phyloP scores from a whole-genome alignment of 2,329 filamentous ascomycete species.

The Westerdykella aurantiaca region DNA sequence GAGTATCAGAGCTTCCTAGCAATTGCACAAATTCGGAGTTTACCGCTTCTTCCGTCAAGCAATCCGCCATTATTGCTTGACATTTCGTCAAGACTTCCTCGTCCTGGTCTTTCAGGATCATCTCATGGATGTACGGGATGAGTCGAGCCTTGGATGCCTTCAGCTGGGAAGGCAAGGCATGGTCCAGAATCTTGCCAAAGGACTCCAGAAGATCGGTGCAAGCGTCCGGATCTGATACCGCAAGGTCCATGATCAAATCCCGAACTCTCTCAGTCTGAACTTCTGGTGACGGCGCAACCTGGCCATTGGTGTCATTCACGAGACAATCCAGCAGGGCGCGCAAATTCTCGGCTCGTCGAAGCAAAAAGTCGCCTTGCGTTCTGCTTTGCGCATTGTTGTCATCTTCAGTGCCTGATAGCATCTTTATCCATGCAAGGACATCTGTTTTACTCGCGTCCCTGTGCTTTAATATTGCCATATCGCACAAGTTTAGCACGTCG shows the following conservation, averaged over 20 bases:
- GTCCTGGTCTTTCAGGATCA: constrained; percentile 15
- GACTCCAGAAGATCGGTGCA: constrained; percentile 19
- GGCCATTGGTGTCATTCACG: too few species aligned
- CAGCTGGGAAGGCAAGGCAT: not conserved
- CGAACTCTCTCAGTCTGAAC: not conserved
- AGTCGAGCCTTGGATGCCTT: constrained; percentile 16
- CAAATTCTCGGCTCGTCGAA: too few species aligned
- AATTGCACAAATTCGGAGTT: constrained; percentile 14
- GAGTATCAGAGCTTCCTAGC: constrained; percentile 9
- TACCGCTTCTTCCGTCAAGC: constrained; percentile 8
- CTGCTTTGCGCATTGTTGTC: too few species aligned
- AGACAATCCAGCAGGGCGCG: too few species aligned
- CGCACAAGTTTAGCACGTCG: constrained; percentile 30
- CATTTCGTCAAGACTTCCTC: constrained; percentile 27
- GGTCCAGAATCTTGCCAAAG: too few species aligned
- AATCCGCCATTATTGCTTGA: constrained; percentile 21
- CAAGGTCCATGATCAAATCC: constrained; percentile 19
- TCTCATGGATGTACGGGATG: constrained; percentile 15
- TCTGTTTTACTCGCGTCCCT: too few species aligned
- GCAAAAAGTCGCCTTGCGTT: too few species aligned
- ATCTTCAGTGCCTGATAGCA: too few species aligned
- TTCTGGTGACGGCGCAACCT: too few species aligned
- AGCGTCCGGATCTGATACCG: constrained; percentile 20
- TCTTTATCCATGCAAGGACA: too few species aligned
- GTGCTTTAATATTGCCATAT: constrained; percentile 5